A percentile compares a stretch with the other conserved stretches of the same genome.
phyloP scores from a whole-genome alignment of 1,284 basidiomycete genomes.

The Naganishia cerealis region DNA sequence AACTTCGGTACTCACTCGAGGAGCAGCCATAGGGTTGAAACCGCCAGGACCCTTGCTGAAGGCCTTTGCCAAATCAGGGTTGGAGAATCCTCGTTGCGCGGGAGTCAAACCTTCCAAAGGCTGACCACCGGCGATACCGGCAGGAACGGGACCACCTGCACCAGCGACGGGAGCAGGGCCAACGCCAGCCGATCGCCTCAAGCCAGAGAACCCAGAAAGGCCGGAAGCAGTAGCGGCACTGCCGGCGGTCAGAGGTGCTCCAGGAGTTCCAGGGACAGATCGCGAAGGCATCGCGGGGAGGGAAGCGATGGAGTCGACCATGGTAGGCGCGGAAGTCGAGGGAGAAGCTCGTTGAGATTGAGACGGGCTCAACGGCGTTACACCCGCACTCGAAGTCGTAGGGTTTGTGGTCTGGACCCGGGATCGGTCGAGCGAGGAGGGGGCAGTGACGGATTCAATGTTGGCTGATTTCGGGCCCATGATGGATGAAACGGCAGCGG shows the following conservation, averaged over 20 bases:
- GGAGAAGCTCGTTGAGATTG: slow-evolving; percentile 31
- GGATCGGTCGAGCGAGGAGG: slow-evolving; percentile 47
- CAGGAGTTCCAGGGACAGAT: slow-evolving; percentile 51
- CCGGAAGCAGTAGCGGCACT: slow-evolving; percentile 13
- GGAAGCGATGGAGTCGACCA: slow-evolving; percentile 52
- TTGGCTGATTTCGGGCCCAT: slow-evolving; percentile 59
- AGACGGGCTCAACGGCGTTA: slow-evolving; percentile 19
- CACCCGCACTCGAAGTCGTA: not conserved
- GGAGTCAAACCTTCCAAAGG: slow-evolving; percentile 46
- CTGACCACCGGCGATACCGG: slow-evolving; percentile 33
- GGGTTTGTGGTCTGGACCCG: slow-evolving; percentile 9
- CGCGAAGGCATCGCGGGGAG: slow-evolving; percentile 54
- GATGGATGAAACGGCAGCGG: slow-evolving; percentile 62
- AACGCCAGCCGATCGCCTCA: slow-evolving; percentile 42
- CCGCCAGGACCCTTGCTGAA: slow-evolving; percentile 66
- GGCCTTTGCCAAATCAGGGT: slow-evolving; percentile 54
- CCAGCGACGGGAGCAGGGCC: slow-evolving; percentile 36
- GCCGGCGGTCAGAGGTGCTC: slow-evolving; percentile 40
- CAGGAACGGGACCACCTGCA: slow-evolving; percentile 2
- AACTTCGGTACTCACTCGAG: slow-evolving; percentile 8
- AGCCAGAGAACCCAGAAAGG: slow-evolving; percentile 35
- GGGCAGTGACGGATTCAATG: slow-evolving; percentile 42
- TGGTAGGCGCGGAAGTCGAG: slow-evolving; percentile 39
- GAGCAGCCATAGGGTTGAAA: slow-evolving; percentile 22
- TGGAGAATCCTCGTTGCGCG: slow-evolving; percentile 52